These are phyloP conservation scores for Skeletonema tropicum DNA, from an alignment of 108 stramenopile species.

Conservation along the genomic window DNA sequence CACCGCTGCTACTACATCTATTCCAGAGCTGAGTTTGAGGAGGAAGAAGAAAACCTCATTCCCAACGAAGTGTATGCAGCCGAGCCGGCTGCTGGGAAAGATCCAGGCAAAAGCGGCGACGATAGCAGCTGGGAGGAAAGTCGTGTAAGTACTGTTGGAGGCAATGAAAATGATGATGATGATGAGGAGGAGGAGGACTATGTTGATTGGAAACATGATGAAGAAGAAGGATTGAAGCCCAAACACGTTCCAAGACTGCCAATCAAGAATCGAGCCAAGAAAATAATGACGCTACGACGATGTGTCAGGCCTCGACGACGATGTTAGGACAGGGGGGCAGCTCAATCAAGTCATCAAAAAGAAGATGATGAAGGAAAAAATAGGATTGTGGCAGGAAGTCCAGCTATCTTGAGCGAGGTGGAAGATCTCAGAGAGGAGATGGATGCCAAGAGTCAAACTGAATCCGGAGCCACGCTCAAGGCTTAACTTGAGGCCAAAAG, in stretches of 20 bases:
- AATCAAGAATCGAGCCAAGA: too few species aligned
- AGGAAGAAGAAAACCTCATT: background rate
- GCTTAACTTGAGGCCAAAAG: too few species aligned
- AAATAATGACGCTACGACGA: too few species aligned
- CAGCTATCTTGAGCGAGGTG: background rate
- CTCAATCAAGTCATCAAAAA: background rate
- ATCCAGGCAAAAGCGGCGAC: background rate
- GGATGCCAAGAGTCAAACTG: too few species aligned
- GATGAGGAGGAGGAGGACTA: background rate
- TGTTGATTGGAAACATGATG: background rate
- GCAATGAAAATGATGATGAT: background rate
- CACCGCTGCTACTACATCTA: background rate
- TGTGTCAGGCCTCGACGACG: too few species aligned
- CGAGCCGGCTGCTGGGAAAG: background rate
- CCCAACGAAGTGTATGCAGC: background rate
- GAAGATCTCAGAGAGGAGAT: background rate
- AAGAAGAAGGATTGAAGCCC: too few species aligned
- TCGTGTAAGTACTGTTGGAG: background rate
- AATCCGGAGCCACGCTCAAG: too few species aligned
- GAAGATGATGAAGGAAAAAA: background rate
- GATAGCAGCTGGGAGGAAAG: background rate
- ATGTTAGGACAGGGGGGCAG: too few species aligned
- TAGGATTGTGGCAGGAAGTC: too few species aligned
- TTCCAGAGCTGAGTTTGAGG: background rate
- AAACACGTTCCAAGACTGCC: too few species aligned